Evolutionary conservation across 1,284 basidiomycete genomes (phyloP), one percentile per base, ranked within the genome.

Genomic region (Cutaneotrichosporon daszewskae): DNA sequence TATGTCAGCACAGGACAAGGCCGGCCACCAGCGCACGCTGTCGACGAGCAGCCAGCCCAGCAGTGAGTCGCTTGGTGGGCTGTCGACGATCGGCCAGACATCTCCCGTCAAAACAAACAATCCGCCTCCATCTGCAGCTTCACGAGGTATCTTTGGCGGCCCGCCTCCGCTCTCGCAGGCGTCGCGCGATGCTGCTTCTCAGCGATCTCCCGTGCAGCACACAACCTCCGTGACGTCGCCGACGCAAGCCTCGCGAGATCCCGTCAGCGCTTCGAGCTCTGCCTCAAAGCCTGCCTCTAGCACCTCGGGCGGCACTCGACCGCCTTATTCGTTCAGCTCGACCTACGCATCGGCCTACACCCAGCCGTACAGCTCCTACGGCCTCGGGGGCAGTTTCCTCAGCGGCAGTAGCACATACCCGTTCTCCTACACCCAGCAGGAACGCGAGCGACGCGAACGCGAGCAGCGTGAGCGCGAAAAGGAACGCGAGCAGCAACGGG

Each of bases 281-380:
- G n/a, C 24, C 18, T 7, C 34, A 14, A 41, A 41, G 32, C 39
- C 39, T n/a, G 37, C 25, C 37, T 5, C 39, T 6, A 18, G 45
- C 19, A 36, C 45, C 1, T 47, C 49, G 5, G 41, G 43, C 5
- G 32, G 40, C 2, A 37, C 29, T 7, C 51, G 51, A 2, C 51
- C 51, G 5, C 51, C 51, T 4, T 52, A 52, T 26, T 52, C 51
- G 29, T 52, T 52, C 37, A 40, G 37, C 23, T 52, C 51, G 25
- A 49, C 51, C 2, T 52, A 48, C n/a, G 51, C 51, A 8, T 52
- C 51, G 0, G 51, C 51, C 13, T 52, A 52, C 46, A 49, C 51
- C 10, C 40, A 48, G 32, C 45, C 45, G 5, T 52, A 52, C 51
- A 49, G 37, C 37, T 42, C 46, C 6, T 51, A 51, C 16, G 45